Evolutionary conservation across 2,329 filamentous ascomycete genomes (phyloP).

Genomic region (Leptographium radiaticola): DNA sequence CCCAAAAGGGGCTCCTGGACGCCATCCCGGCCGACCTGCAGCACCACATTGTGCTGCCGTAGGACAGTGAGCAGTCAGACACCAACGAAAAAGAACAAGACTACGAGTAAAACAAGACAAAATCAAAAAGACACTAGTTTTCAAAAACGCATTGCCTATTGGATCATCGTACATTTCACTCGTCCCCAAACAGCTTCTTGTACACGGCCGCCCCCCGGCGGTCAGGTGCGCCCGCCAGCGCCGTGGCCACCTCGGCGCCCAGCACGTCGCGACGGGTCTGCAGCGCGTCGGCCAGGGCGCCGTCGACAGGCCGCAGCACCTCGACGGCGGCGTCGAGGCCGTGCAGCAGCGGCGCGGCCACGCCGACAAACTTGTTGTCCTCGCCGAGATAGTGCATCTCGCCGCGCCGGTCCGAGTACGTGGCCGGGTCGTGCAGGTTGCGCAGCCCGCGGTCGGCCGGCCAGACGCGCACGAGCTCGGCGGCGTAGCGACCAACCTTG

Average conservation of each 20-base stretch:
- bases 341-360: slow-evolving; percentile 25
- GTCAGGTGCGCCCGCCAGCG: slow-evolving; percentile 10
- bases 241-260: slow-evolving; percentile 14
- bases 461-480: slow-evolving; percentile 27
- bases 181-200: slow-evolving; percentile 17
- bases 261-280: slow-evolving; percentile 23
- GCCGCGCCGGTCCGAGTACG: slow-evolving; percentile 15
- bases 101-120: not conserved
- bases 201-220: slow-evolving; percentile 16
- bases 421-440: slow-evolving; percentile 21
- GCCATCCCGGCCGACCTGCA: slow-evolving; percentile 75
- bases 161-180: not conserved
- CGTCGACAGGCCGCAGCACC: slow-evolving; percentile 20
- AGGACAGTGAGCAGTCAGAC: slow-evolving; percentile 8
- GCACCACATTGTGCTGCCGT: slow-evolving; percentile 91
- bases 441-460: slow-evolving; percentile 23
- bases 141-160: no score
- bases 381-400: slow-evolving; percentile 20
- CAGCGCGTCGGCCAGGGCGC: slow-evolving; percentile 23
- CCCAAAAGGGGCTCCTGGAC: slow-evolving; percentile 67
- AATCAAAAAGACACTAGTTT: not conserved
- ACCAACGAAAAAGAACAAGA: slow-evolving; percentile 3
- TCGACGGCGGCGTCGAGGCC: slow-evolving; percentile 32
- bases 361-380: slow-evolving; percentile 21
- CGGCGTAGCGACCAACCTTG: slow-evolving; percentile 18